Percentiles rank a stretch among this genome's conserved stretches.
Evolutionary conservation across 192 early-diverging fungal species (phyloP).

Genomic region (Coemansia sp.): DNA sequence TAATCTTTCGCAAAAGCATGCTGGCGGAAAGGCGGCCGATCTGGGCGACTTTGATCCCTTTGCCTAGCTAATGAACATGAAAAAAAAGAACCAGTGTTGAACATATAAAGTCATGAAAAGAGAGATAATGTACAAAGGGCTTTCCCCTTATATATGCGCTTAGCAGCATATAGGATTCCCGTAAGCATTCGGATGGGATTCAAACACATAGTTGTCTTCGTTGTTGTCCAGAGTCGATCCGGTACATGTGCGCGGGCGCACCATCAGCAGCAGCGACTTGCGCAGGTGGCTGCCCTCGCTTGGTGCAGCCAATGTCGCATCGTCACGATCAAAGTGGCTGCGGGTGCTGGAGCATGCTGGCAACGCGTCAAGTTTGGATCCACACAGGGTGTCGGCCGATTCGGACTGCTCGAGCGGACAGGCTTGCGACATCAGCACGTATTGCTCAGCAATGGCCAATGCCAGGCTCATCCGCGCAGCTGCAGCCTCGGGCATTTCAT

Average conservation of each 20-base stretch:
- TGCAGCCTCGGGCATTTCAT: neutral
- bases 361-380: neutral
- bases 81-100: conserved; percentile 8
- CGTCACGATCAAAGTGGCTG: neutral
- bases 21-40: conserved; percentile 35
- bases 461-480: conserved; percentile 27
- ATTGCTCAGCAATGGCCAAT: conserved; percentile 40
- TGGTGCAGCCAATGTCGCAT: neutral
- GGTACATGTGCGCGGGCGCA: conserved; percentile 8
- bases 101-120: neutral
- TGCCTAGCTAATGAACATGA: conserved; percentile 16
- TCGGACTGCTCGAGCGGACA: conserved; percentile 1
- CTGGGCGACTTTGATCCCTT: conserved; percentile 50
- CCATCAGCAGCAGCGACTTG: conserved; percentile 4
- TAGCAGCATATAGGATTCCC: conserved; percentile 36
- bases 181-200: conserved; percentile 3
- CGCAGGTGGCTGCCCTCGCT: neutral
- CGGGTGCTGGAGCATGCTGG: conserved; percentile 1
- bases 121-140: conserved; percentile 1
- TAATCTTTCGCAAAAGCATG: conserved; percentile 23
- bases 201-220: conserved; percentile 2
- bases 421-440: conserved; percentile 28
- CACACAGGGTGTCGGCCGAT: neutral
- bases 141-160: neutral
- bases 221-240: conserved; percentile 2